Base-by-base conservation (phyloP, 202 grass and related monocot genomes). In the Schoenoplectus tabernaemontani region DNA sequence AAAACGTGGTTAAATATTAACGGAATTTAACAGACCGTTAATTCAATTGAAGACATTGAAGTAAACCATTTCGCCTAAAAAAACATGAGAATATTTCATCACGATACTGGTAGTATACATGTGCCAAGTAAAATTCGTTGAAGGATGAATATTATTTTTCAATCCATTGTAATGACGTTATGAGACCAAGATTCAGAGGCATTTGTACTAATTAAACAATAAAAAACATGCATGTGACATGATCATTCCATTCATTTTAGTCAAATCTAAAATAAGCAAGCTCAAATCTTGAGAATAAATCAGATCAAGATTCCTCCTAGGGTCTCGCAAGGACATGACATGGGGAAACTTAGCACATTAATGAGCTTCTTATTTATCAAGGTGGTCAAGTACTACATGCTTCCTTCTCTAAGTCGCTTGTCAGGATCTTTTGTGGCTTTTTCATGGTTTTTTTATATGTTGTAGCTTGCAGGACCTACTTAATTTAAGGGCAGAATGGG, bases 241-340 rank as follows among this genome's bases (percentile, higher is more conserved):
- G 78, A 80, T 80, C 22, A 80, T 80, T 80, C 78, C 78, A 64
- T 80, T 60, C 42, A 65, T 50, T n/a, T 47, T 48, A 64, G 78
- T 80, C 78, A 80, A 80, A 80, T 51, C 78, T 80, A 80, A 64
- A 80, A 42, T 80, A 80, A 80, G 2, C 17, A 47, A 80, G 78
- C 59, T 65, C 78, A 65, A 65, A 80, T 80, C 78, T 80, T 80
- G 78, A 80, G 78, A 80, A 80, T 20, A 80, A 65, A 80, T 64
- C 78, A 64, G 78, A 80, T 80, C 78, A 80, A 80, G 78, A 80
- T 80, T 80, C 78, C 78, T 64, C 61, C 78, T 80, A 47, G 78
- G 78, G 37, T 64, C 22, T 65, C 11, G 17, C 78, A 80, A 50
- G 16, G 78, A 64, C 78, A 80, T 63, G 39, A 19, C 39, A 80